Percentiles rank a stretch among this genome's conserved stretches.
phyloP scores from a whole-genome alignment of 345 rosid genomes.

The Citropsis articulata region DNA sequence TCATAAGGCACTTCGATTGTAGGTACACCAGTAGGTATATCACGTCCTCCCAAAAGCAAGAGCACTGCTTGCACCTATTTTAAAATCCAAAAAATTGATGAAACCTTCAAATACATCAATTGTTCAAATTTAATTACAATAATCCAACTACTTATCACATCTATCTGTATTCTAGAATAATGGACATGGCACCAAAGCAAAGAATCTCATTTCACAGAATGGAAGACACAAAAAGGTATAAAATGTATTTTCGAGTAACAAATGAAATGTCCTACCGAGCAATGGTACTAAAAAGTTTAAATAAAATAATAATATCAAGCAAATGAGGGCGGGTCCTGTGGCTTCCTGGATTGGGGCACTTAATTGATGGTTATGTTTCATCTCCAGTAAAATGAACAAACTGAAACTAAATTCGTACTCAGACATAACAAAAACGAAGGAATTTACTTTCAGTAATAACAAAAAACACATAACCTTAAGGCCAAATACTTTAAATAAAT shows the following conservation, averaged over 20 bases:
- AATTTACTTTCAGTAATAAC: not conserved
- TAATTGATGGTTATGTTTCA: not conserved
- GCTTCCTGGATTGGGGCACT: not conserved
- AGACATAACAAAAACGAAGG: not conserved
- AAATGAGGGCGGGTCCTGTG: not conserved
- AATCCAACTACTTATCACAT: not conserved
- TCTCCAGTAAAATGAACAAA: not conserved
- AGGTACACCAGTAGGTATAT: constrained; percentile 53
- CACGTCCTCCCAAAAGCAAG: constrained; percentile 60
- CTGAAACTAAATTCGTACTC: not conserved
- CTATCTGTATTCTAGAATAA: not conserved
- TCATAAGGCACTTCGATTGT: constrained; percentile 45
- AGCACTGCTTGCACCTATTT: constrained; percentile 70
- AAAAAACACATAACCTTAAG: not conserved
- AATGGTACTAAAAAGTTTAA: not conserved
- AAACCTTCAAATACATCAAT: not conserved
- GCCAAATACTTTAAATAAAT: not conserved
- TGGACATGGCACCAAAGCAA: not conserved
- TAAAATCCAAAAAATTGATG: constrained; percentile 15
- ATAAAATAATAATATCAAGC: not conserved
- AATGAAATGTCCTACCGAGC: not conserved
- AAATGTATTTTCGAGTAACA: not conserved
- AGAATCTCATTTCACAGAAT: not conserved
- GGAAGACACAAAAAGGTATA: not conserved
- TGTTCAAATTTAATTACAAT: not conserved